Evolutionary conservation across 2,329 filamentous ascomycete genomes (phyloP), one percentile per base, ranked within the genome.

Genomic region (Coniochaeta pulveracea): DNA sequence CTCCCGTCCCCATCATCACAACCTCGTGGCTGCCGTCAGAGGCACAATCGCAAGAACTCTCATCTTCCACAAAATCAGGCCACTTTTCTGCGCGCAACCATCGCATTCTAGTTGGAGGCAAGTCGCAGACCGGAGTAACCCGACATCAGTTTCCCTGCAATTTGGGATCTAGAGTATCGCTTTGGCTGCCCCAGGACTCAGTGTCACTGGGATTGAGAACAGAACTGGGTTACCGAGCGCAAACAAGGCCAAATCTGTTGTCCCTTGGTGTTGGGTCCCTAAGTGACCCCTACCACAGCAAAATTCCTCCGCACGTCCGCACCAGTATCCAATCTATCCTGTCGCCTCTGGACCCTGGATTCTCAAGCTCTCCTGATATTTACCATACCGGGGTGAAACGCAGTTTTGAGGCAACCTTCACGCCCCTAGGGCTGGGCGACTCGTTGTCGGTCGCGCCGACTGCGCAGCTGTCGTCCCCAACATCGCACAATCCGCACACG

Each of bases 231-330:
- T n/a, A n/a, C n/a, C n/a, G n/a, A n/a, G n/a, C n/a, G n/a, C n/a
- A n/a, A 31, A 31, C 11, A 19, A 23, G 10, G 4, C 17, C 3
- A 22, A 31, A n/a, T 7, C n/a, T 31, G 18, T 22, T 14, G 11
- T n/a, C n/a, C n/a, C n/a, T n/a, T n/a, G n/a, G n/a, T n/a, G n/a
- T n/a, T n/a, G 54, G 55, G 54, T 60, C 51, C 56, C 34, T 47
- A 34, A 37, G 48, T 49, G 61, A 56, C 58, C 56, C 54, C 47
- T 56, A 43, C 41, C 43, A 55, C 61, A 61, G 47, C 60, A 66
- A 56, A 43, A 67, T 67, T 61, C 57, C 62, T 44, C 64, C 61
- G 40, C 61, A 62, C 55, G 53, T 66, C 42, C 58, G 63, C 45
- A 31, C 28, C 4, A 31, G 28, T 21, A 67, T 68, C 39, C 56